Percentiles rank a stretch among this genome's conserved stretches.
Conservation (phyloP, 495 filamentous ascomycete genomes). For the Xanthoparmelia taractica region DNA sequence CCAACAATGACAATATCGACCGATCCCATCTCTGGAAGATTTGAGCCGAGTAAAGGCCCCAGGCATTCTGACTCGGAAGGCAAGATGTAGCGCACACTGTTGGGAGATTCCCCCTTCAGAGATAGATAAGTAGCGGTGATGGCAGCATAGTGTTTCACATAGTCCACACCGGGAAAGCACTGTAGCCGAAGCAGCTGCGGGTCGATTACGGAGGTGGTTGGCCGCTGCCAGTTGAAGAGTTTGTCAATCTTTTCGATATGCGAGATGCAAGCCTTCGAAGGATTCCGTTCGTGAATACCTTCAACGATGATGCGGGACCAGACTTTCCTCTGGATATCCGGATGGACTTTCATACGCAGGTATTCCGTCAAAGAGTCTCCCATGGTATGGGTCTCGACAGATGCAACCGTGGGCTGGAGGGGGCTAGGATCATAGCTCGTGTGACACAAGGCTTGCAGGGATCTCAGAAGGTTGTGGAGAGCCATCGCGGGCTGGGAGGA, state of each 20-base stretch:
- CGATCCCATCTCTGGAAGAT: conserved; percentile 9
- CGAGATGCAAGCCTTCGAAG: conserved; percentile 12
- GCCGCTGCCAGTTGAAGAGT: conserved; percentile 27
- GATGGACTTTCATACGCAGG: conserved; percentile 24
- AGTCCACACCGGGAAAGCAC: too few species aligned
- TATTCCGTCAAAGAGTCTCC: conserved; percentile 19
- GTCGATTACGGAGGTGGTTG: conserved; percentile 18
- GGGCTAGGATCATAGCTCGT: neutral
- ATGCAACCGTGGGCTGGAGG: conserved; percentile 10
- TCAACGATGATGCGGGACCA: conserved; percentile 17
- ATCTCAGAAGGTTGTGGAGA: neutral
- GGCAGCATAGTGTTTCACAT: conserved; percentile 24
- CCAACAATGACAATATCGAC: conserved; percentile 1
- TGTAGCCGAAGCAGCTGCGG: too few species aligned
- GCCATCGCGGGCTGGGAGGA: neutral
- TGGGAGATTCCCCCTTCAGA: conserved; percentile 1
- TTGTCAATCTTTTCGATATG: conserved; percentile 23
- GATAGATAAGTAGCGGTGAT: conserved; percentile 23
- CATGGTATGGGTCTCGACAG: conserved; percentile 18
- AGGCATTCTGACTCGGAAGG: conserved; percentile 14
- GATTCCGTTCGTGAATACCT: conserved; percentile 10
- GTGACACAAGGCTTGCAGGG: neutral
- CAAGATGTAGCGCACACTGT: conserved; percentile 10
- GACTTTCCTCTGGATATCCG: conserved; percentile 10
- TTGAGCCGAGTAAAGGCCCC: conserved; percentile 13